Base-by-base conservation (phyloP, 106 monocot species). In the Allium fistulosum region DNA sequence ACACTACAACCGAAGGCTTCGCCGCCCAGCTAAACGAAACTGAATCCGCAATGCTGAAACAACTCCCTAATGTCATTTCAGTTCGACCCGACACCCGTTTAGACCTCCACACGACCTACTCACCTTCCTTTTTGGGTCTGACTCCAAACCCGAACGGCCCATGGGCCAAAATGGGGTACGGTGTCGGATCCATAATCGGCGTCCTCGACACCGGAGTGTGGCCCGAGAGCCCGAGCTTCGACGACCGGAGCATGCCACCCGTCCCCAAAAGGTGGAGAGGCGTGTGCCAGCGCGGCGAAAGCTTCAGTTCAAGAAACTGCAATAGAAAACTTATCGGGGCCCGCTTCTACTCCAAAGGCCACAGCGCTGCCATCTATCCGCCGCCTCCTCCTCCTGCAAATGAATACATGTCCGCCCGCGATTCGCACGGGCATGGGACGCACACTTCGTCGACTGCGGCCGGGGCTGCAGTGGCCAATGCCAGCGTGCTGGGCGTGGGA, bases 251-350 rank as follows among this genome's bases (percentile, higher is more conserved):
- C 1, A 84, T 92, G 83, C 80, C 82, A 7, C 92, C 89, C 0
- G 78, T 82, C 52, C 96, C 92, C 0, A 4, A 13, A 10, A 60
- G 77, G 26, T 97, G 96, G 96, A 62, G 55, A n/a, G 96, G 96
- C 0, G 75, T 75, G 7, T 97, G 96, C 72, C 86, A 96, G 57
- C 69, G 56, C 7, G 92, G 96, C 8, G 71, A 92, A 70, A 17
- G 45, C 53, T 97, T 92, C 74, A 75, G 80, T 58, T 74, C 88
- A 17, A 76, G 88, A 7, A 70, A 73, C 26, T 97, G 96, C 76
- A 97, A 97, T 68, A 66, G 80, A 9, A 97, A 97, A 85, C 84
- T 97, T 64, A 87, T 97, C 60, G 96, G 96, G 1, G 96, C 96
- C 4, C 67, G 86, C 53, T 89, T 76, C 79, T 97, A 89, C 80